Conservation (phyloP, 1,139 yeast genomes). For the Blastobotrys ciferrii region DNA sequence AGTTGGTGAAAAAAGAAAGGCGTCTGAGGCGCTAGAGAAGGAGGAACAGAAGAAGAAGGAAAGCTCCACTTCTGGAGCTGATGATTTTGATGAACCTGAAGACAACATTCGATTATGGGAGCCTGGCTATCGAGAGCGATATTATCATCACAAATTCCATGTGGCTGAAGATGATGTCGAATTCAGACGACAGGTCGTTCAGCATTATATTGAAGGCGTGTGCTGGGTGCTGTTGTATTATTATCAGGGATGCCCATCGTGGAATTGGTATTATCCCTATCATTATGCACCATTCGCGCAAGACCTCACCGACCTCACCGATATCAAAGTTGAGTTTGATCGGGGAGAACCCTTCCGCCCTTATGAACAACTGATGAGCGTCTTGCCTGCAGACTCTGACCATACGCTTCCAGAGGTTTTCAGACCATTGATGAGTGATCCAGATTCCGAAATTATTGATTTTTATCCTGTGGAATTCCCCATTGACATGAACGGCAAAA, state of each 20-base stretch:
- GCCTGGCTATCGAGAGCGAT: slow-evolving; percentile 81
- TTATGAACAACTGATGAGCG: slow-evolving; percentile 96
- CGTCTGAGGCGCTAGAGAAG: slow-evolving; percentile 12
- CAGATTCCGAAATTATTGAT: slow-evolving; percentile 81
- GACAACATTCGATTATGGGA: slow-evolving; percentile 77
- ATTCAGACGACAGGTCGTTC: slow-evolving; percentile 60
- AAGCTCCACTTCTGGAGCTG: not conserved
- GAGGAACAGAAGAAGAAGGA: slow-evolving; percentile 11
- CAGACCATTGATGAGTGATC: slow-evolving; percentile 76
- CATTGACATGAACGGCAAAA: slow-evolving; percentile 93
- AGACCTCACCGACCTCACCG: slow-evolving; percentile 67
- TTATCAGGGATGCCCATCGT: slow-evolving; percentile 96
- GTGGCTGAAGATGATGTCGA: slow-evolving; percentile 58
- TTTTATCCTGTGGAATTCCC: slow-evolving; percentile 88
- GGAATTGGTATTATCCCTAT: slow-evolving; percentile 98
- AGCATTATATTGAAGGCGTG: slow-evolving; percentile 85
- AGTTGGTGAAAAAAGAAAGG: slow-evolving; percentile 17
- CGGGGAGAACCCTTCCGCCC: slow-evolving; percentile 85
- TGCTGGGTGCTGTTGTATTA: slow-evolving; percentile 93
- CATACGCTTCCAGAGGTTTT: slow-evolving; percentile 84
- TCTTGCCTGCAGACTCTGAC: slow-evolving; percentile 94
- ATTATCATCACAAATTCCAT: slow-evolving; percentile 74
- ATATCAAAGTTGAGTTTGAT: slow-evolving; percentile 59
- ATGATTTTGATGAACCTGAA: slow-evolving; percentile 35
- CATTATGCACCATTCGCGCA: slow-evolving; percentile 98